These are phyloP conservation scores for Cytospora piceae DNA, from an alignment of 2,329 filamentous ascomycete species.

Conservation along the genomic window DNA sequence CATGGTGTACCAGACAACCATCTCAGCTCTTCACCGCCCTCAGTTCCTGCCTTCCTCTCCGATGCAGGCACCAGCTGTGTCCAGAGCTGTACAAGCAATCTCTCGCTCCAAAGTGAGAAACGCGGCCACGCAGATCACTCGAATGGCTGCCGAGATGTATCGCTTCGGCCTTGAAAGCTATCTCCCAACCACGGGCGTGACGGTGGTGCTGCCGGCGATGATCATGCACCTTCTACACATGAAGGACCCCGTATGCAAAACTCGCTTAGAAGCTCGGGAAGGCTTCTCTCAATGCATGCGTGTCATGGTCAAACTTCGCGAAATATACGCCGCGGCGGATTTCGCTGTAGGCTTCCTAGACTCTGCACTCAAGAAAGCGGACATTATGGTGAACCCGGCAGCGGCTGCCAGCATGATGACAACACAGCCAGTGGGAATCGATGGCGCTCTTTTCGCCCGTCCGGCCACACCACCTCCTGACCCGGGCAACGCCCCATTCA, in stretches of 20 bases:
- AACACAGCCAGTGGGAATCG: conserved; percentile 29
- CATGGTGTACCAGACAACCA: conserved; percentile 91
- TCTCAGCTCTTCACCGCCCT: conserved; percentile 88
- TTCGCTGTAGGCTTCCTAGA: conserved; percentile 96
- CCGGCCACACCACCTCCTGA: conserved; percentile 58
- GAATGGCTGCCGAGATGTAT: conserved; percentile 78
- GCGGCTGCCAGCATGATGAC: conserved; percentile 37
- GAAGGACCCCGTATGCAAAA: conserved; percentile 76
- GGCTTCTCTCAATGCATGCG: conserved; percentile 93
- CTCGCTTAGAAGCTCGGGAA: conserved; percentile 72
- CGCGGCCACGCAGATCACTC: conserved; percentile 83
- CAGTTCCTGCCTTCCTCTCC: conserved; percentile 82
- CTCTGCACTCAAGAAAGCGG: conserved; percentile 84
- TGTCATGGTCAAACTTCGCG: conserved; percentile 83
- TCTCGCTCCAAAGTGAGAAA: conserved; percentile 82
- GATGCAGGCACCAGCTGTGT: conserved; percentile 52
- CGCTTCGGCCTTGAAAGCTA: conserved; percentile 73
- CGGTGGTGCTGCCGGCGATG: conserved; percentile 87
- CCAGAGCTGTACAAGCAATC: conserved; percentile 76
- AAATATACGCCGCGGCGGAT: conserved; percentile 92
- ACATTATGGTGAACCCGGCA: conserved; percentile 65
- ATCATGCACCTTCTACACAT: conserved; percentile 93
- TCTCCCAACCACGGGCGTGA: conserved; percentile 87
- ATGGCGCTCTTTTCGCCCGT: conserved; percentile 3
- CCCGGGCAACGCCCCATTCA: conserved; percentile 30